phyloP scores from a whole-genome alignment of 1,284 basidiomycete genomes.

The Ustilago tritici region DNA sequence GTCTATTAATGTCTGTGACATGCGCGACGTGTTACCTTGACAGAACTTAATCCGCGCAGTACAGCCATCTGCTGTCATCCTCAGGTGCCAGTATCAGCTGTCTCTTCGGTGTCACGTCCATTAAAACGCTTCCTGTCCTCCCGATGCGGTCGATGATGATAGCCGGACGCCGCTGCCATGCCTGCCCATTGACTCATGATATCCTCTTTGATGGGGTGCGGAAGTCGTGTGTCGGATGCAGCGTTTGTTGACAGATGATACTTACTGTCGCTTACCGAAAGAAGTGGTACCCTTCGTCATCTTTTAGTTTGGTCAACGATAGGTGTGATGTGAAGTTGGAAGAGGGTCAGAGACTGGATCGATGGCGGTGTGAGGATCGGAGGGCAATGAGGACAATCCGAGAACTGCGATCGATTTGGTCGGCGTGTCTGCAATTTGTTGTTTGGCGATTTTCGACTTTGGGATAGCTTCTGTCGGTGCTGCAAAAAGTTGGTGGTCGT shows the following conservation, averaged over 20 bases:
- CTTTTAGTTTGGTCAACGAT: conserved; percentile 36
- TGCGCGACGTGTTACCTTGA: too few species aligned
- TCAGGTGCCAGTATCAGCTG: too few species aligned
- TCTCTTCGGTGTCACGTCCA: too few species aligned
- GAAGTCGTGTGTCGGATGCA: conserved; percentile 84
- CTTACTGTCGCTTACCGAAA: conserved; percentile 70
- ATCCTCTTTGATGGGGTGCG: conserved; percentile 74
- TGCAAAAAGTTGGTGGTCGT: background rate
- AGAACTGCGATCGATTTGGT: conserved; percentile 14
- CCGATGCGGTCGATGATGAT: too few species aligned
- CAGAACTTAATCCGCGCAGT: too few species aligned
- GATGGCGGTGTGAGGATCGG: background rate
- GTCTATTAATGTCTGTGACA: too few species aligned
- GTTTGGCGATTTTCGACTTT: background rate
- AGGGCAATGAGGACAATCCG: conserved; percentile 26
- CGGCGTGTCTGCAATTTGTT: background rate
- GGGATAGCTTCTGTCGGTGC: background rate
- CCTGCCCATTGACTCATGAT: background rate
- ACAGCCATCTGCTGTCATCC: too few species aligned
- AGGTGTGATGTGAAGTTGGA: background rate
- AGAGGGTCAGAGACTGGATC: conserved; percentile 24
- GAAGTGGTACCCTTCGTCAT: conserved; percentile 70
- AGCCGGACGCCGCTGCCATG: background rate
- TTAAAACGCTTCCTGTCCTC: too few species aligned
- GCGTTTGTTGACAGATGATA: conserved; percentile 35